Conservation (phyloP, 208 protist genomes). For the Wallacemonas rigidus region DNA sequence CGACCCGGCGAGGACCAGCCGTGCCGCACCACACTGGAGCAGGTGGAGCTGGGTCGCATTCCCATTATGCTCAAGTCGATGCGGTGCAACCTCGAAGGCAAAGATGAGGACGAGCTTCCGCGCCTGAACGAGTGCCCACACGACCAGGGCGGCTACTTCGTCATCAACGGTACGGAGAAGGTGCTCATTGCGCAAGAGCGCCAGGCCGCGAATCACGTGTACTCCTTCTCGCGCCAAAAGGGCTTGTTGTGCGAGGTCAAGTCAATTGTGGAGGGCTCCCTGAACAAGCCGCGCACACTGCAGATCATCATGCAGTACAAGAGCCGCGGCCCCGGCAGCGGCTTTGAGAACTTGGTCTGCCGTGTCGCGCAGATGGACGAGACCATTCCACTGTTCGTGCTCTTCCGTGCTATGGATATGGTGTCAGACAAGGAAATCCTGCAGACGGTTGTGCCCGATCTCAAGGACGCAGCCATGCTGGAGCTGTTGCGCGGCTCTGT, state of each 20-base stretch:
- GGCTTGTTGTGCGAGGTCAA: conserved; percentile 96
- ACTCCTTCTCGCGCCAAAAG: conserved; percentile 93
- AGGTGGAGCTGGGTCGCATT: conserved; percentile 96
- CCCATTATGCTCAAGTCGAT: conserved; percentile 99
- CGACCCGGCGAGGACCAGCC: conserved; percentile 46
- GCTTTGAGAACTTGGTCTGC: conserved; percentile 81
- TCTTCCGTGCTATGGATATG: conserved; percentile 97
- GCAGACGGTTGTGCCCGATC: conserved; percentile 87
- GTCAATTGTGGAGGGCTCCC: conserved; percentile 90
- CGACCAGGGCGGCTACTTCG: conserved; percentile 99
- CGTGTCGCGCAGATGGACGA: conserved; percentile 93
- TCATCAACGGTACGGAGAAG: conserved; percentile 99
- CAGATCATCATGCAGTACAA: conserved; percentile 95
- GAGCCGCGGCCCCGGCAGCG: conserved; percentile 92
- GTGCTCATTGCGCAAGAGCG: conserved; percentile 96
- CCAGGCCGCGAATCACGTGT: conserved; percentile 98
- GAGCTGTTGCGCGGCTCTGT: conserved; percentile 91
- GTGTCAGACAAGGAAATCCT: conserved; percentile 97
- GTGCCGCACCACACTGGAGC: conserved; percentile 46
- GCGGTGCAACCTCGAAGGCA: conserved; percentile 95
- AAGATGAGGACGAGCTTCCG: conserved; percentile 93
- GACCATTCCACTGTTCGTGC: conserved; percentile 92
- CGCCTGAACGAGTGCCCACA: conserved; percentile 97
- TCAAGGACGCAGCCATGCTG: conserved; percentile 86
- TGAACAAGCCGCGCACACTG: conserved; percentile 87